phyloP scores from a whole-genome alignment of 2,329 filamentous ascomycete species.

The Cordyceps cicadae region DNA sequence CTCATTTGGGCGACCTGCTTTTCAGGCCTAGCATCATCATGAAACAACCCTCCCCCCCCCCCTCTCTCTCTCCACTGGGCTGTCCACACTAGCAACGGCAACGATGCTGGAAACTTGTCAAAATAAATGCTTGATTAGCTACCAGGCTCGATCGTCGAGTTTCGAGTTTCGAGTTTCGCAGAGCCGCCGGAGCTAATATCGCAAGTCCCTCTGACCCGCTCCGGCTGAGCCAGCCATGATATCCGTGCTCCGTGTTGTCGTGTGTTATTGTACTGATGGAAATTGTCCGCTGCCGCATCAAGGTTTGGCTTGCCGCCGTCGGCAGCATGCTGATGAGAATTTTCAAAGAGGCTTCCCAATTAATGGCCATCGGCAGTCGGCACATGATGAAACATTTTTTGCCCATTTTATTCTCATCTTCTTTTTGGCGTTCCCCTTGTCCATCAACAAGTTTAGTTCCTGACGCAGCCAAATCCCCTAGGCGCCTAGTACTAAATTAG shows the following conservation, averaged over 20 bases:
- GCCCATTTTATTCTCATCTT: too few species aligned
- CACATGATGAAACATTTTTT: neutral
- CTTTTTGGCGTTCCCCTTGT: neutral
- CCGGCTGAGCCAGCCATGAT: neutral
- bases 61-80: neutral
- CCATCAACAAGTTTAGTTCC: neutral
- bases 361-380: neutral
- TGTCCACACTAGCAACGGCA: neutral
- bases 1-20: neutral
- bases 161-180: neutral
- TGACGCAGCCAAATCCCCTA: neutral
- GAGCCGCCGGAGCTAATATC: neutral
- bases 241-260: too few species aligned
- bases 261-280: too few species aligned
- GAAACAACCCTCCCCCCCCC: too few species aligned
- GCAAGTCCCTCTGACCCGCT: neutral
- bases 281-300: neutral
- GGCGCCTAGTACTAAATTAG: neutral
- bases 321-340: neutral
- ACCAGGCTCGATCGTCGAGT: too few species aligned
- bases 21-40: neutral
- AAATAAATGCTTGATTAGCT: neutral
- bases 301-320: slow-evolving; percentile 1
- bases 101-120: neutral
- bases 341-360: neutral